phyloP scores from a whole-genome alignment of 106 monocot genomes.

The Dendrobium chrysotoxum region DNA sequence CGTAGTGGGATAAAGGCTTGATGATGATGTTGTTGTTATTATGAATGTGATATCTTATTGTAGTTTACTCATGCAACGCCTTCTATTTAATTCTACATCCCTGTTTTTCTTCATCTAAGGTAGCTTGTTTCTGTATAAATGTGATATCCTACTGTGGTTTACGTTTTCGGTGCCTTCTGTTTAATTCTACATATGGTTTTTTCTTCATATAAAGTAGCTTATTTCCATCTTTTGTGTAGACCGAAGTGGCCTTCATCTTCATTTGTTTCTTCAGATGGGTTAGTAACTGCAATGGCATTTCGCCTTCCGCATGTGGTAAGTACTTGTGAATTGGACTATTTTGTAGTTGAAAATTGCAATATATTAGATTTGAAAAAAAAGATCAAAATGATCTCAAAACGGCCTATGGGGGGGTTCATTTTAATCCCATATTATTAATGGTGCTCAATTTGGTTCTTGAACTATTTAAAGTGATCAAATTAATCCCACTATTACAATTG shows the following conservation, averaged over 20 bases:
- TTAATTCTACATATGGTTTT: not conserved
- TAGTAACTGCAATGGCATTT: constrained; percentile 97
- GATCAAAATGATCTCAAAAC: too few species aligned
- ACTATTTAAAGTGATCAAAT: too few species aligned
- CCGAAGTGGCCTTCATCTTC: constrained; percentile 96
- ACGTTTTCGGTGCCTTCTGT: not conserved
- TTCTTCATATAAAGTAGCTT: not conserved
- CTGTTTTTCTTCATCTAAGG: not conserved
- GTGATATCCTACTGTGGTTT: not conserved
- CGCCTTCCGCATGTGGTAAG: constrained; percentile 97
- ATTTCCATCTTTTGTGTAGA: constrained; percentile 29
- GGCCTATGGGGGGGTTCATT: too few species aligned
- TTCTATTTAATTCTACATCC: not conserved
- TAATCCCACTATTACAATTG: too few species aligned
- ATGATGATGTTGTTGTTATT: too few species aligned
- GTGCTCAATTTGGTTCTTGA: too few species aligned
- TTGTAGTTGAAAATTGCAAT: not conserved
- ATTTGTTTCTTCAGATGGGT: constrained; percentile 83
- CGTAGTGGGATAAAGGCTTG: too few species aligned
- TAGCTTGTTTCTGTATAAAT: not conserved
- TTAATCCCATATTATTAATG: too few species aligned
- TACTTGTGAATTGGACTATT: not conserved
- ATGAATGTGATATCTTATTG: not conserved
- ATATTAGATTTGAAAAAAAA: not conserved
- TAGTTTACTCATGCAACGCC: not conserved